phyloP scores from a whole-genome alignment of 495 filamentous ascomycete species.

The Xylaria sp. region DNA sequence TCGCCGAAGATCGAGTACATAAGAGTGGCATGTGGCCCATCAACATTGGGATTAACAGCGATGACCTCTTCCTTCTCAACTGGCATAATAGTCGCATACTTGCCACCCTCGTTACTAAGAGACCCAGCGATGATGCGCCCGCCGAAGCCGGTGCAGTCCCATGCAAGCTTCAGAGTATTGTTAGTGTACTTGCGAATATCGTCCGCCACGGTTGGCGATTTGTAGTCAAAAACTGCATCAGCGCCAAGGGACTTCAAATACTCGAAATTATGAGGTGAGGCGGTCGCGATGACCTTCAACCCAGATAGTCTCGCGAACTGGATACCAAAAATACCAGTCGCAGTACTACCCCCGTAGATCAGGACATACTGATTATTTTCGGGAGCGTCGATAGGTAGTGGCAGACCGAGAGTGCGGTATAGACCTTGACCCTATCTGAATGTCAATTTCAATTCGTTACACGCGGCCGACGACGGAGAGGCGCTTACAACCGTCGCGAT shows the following conservation, averaged over 20 bases:
- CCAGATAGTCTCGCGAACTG: constrained; percentile 57
- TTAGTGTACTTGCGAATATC: constrained; percentile 42
- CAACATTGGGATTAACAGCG: constrained; percentile 38
- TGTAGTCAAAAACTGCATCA: constrained; percentile 55
- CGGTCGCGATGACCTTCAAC: constrained; percentile 50
- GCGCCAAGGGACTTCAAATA: constrained; percentile 50
- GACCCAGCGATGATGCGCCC: constrained; percentile 35
- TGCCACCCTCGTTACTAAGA: constrained; percentile 28
- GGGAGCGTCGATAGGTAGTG: constrained; percentile 42
- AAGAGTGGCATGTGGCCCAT: constrained; percentile 29
- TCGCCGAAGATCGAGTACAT: constrained; percentile 41
- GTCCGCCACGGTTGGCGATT: constrained; percentile 40
- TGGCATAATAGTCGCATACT: constrained; percentile 36
- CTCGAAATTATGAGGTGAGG: constrained; percentile 50
- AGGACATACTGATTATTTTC: constrained; percentile 41
- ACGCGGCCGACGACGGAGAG: neutral
- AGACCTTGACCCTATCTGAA: constrained; percentile 48
- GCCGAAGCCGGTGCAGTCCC: constrained; percentile 42
- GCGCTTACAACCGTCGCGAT: constrained; percentile 50
- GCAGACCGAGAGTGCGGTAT: constrained; percentile 46
- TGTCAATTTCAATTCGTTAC: neutral
- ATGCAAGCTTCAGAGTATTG: constrained; percentile 27
- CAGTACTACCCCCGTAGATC: constrained; percentile 58
- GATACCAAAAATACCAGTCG: constrained; percentile 55
- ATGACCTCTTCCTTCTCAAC: constrained; percentile 28